Conservation (phyloP, 768 basidiomycete genomes). For the Suillus clintonianus region DNA sequence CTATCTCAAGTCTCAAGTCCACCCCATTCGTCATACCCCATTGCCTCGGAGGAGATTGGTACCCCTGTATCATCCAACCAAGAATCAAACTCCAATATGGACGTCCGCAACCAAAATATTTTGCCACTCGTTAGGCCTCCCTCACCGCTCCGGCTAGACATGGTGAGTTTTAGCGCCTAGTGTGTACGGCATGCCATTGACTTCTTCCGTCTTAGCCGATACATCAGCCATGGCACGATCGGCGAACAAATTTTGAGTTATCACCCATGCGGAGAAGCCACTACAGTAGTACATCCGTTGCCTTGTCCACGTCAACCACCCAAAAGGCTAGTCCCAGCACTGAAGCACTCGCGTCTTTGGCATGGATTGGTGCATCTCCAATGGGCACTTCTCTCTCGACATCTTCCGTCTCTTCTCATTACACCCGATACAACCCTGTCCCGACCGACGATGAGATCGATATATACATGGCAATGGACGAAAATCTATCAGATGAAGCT, state of each 20-base stretch:
- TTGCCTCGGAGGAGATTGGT: not conserved
- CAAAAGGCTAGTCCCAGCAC: conserved; percentile 19
- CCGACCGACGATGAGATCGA: conserved; percentile 35
- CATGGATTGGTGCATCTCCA: conserved; percentile 28
- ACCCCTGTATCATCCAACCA: not conserved
- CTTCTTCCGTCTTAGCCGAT: conserved; percentile 25
- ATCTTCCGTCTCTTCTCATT: not conserved
- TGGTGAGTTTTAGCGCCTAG: conserved; percentile 18
- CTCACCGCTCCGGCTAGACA: conserved; percentile 27
- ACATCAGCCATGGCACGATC: conserved; percentile 31
- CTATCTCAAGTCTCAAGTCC: not conserved
- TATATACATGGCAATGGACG: conserved; percentile 51
- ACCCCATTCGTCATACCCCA: too few relatives aligned
- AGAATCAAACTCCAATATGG: not conserved
- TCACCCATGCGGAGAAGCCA: not conserved
- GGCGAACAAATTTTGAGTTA: conserved; percentile 19
- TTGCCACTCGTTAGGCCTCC: conserved; percentile 24
- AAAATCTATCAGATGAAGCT: conserved; percentile 51
- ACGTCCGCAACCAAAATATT: conserved; percentile 3
- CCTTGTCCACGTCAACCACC: not conserved
- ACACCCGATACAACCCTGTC: conserved; percentile 10
- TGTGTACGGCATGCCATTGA: not conserved
- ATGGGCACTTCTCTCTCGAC: conserved; percentile 2
- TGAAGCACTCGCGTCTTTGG: conserved; percentile 33
- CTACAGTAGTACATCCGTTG: not conserved